phyloP scores from a whole-genome alignment of 2,329 filamentous ascomycete genomes.

The Diplodia mutila region DNA sequence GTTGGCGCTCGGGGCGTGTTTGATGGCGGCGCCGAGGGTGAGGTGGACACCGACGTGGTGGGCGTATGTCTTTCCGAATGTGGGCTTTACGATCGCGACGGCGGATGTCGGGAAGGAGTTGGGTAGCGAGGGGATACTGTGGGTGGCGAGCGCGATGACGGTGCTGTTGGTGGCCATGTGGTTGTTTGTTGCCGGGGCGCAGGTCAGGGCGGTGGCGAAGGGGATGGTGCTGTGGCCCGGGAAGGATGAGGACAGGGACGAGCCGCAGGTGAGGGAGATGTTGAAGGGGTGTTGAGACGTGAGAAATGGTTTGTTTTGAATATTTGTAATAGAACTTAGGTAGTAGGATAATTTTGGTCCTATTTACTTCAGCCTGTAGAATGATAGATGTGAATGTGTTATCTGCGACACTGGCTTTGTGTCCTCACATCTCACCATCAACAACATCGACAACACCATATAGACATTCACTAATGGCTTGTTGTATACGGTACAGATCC shows the following conservation, averaged over 20 bases:
- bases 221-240: slow-evolving; percentile 62
- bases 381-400: too few relatives aligned
- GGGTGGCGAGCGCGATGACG: slow-evolving; percentile 53
- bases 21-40: slow-evolving; percentile 35
- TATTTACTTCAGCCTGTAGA: too few relatives aligned
- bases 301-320: too few relatives aligned
- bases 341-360: too few relatives aligned
- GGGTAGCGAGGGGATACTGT: slow-evolving; percentile 41
- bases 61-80: slow-evolving; percentile 56
- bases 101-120: slow-evolving; percentile 45
- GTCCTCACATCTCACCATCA: too few relatives aligned
- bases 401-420: too few relatives aligned
- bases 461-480: too few relatives aligned
- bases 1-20: slow-evolving; percentile 42
- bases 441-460: too few relatives aligned
- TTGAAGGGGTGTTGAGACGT: not conserved
- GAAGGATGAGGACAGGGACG: slow-evolving; percentile 15
- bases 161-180: slow-evolving; percentile 58
- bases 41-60: slow-evolving; percentile 68
- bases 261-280: not conserved
- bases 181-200: slow-evolving; percentile 57
- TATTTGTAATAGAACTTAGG: too few relatives aligned
- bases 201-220: slow-evolving; percentile 55
- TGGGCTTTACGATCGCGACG: slow-evolving; percentile 47
- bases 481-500: too few relatives aligned